phyloP scores from a whole-genome alignment of 306 rosid species.

The Corylus heterophylla region DNA sequence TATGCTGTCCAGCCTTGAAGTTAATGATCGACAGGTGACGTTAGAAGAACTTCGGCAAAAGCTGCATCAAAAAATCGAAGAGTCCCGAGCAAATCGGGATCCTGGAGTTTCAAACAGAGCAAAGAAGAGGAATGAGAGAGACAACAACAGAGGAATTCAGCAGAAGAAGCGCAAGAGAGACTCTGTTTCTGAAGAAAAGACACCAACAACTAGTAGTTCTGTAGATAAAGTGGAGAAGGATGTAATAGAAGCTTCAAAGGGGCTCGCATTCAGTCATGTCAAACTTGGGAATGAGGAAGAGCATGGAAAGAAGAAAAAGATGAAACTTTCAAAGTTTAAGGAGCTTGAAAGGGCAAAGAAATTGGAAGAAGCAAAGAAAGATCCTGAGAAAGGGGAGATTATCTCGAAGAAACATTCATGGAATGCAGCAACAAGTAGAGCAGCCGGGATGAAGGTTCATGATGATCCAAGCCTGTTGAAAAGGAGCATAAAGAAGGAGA shows the following conservation, averaged over 20 bases:
- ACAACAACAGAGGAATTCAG: conserved; percentile 35
- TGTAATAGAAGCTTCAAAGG: conserved; percentile 67
- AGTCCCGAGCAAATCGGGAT: conserved; percentile 48
- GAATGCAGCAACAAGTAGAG: conserved; percentile 76
- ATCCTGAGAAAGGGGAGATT: conserved; percentile 65
- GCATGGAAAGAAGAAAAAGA: conserved; percentile 51
- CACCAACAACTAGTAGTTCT: conserved; percentile 2
- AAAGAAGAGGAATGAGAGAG: conserved; percentile 53
- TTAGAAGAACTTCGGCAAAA: conserved; percentile 72
- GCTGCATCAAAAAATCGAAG: conserved; percentile 61
- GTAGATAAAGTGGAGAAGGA: conserved; percentile 47
- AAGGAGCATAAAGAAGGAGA: conserved; percentile 58
- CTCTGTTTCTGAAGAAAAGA: conserved; percentile 29
- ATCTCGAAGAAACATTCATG: conserved; percentile 62
- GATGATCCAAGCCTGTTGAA: conserved; percentile 68
- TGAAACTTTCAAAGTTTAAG: conserved; percentile 52
- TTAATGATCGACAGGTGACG: conserved; percentile 54
- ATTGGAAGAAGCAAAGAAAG: conserved; percentile 65
- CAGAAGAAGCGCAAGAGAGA: conserved; percentile 64
- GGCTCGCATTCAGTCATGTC: conserved; percentile 65
- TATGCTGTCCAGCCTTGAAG: conserved; percentile 41
- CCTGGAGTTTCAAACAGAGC: conserved; percentile 44
- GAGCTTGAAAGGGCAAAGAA: conserved; percentile 76
- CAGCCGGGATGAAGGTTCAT: conserved; percentile 76
- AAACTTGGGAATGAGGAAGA: conserved; percentile 61